Base-by-base conservation (phyloP, 352 stramenopile genomes). In the Phytophthora pisi region DNA sequence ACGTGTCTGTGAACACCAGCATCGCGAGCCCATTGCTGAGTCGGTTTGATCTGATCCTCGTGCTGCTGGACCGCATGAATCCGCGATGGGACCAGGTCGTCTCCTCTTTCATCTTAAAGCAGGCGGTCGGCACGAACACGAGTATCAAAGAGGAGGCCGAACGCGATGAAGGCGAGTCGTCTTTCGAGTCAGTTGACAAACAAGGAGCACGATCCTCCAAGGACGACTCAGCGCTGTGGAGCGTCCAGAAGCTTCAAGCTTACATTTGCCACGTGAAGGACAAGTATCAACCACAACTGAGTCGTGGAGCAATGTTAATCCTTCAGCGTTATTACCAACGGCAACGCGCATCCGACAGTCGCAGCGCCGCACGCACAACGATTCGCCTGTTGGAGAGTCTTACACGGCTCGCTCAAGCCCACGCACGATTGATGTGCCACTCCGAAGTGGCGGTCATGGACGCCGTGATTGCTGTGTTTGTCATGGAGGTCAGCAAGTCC, bases 31-130 rank as follows among this genome's bases (percentile, higher is more conserved):
- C 97, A 15, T 81, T 99, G 18, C 69, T 99, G n/a, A 98, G 86
- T 77, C 83, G 97, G n/a, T 99, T 99, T 72, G 97, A 99, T 72
- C 72, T 99, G 5, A 96, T 99, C 59, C 91, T 99, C 52, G 88
- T 99, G 36, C 77, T 99, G 49, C 76, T 99, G 40, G 97, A 99
- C 71, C 87, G 77, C 6, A 83, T 85, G 57, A 88, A 91, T 46
- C 60, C 67, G n/a, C 74, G 90, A 34, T 98, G 96, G 82, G 97
- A 99, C 71, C 81, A 92, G 18, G 92, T 96, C 7, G 95, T 99
- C 43, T 98, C 95, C 1, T 92, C 92, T 8, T 98, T 98, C 65
- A 93, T 99, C 24, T 77, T 99, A 28, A 90, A 98, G 55, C 78
- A 96, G 68, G 91, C 95, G 1, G 79, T 81, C 16, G 52, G 61